A percentile compares a stretch with the other conserved stretches of the same genome.
Evolutionary conservation across 768 basidiomycete genomes (phyloP).

Genomic region (Phylloporus sp.): DNA sequence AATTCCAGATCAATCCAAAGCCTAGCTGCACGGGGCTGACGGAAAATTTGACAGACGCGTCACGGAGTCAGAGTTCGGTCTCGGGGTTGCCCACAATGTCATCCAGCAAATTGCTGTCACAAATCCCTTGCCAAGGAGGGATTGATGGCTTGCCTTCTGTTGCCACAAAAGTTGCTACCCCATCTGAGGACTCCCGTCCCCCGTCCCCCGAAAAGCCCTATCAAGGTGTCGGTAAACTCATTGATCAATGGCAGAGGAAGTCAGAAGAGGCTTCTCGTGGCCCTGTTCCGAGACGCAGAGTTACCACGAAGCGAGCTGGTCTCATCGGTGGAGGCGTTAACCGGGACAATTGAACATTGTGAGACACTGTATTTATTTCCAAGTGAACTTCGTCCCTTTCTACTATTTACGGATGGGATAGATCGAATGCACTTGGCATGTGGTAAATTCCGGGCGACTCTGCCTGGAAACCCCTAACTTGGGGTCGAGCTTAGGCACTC

Average conservation of each 20-base stretch:
- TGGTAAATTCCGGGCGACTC: neutral
- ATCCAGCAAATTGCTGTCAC: slow-evolving; percentile 20
- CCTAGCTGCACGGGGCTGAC: slow-evolving; percentile 16
- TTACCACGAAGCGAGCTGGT: slow-evolving; percentile 39
- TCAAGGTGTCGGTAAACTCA: slow-evolving; percentile 78
- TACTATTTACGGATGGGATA: slow-evolving; percentile 12
- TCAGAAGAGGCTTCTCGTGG: slow-evolving; percentile 48
- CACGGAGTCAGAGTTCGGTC: slow-evolving; percentile 15
- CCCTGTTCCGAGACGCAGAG: slow-evolving; percentile 35
- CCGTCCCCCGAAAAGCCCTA: slow-evolving; percentile 75
- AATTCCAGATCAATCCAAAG: slow-evolving; percentile 5
- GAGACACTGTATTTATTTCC: slow-evolving; percentile 13
- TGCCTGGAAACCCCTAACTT: neutral
- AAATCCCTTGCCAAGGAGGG: slow-evolving; percentile 11
- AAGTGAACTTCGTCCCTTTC: neutral
- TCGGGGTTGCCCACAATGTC: slow-evolving; percentile 21
- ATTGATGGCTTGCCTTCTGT: slow-evolving; percentile 26
- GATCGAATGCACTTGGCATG: neutral
- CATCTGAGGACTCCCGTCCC: slow-evolving; percentile 35
- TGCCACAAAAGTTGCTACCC: slow-evolving; percentile 6
- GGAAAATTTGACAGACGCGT: slow-evolving; percentile 12
- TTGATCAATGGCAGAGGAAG: slow-evolving; percentile 86
- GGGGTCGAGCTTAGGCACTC: neutral
- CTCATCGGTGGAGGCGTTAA: slow-evolving; percentile 19
- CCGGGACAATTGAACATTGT: slow-evolving; percentile 19